These are phyloP conservation scores for Mucor velutinosus DNA, from an alignment of 371 early-diverging fungal genomes.

Conservation along the genomic window DNA sequence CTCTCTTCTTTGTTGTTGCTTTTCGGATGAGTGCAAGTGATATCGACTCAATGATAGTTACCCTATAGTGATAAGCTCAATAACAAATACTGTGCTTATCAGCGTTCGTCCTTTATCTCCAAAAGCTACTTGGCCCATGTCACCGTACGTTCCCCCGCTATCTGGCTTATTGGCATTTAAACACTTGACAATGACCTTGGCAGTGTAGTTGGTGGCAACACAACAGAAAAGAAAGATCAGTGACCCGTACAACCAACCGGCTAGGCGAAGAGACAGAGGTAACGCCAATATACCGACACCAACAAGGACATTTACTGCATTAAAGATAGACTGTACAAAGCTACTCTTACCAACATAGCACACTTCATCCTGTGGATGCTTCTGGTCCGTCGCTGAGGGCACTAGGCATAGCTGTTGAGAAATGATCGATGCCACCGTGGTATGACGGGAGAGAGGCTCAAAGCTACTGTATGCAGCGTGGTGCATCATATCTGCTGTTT, in stretches of 20 bases:
- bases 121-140: constrained; percentile 68
- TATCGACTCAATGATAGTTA: constrained; percentile 4
- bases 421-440: constrained; percentile 22
- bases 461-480: constrained; percentile 1
- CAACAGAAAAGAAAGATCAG: constrained; percentile 51
- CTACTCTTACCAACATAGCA: constrained; percentile 8
- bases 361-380: constrained; percentile 8
- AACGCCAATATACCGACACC: constrained; percentile 59
- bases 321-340: constrained; percentile 54
- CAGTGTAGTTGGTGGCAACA: constrained; percentile 56
- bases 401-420: constrained; percentile 10
- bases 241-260: constrained; percentile 60
- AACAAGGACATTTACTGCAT: constrained; percentile 63
- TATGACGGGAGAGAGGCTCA: constrained; percentile 23
- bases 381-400: not conserved
- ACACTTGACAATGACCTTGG: constrained; percentile 58
- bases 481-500: constrained; percentile 6
- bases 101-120: constrained; percentile 51
- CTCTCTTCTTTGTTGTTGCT: not conserved
- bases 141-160: constrained; percentile 53
- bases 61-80: constrained; percentile 65
- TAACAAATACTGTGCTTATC: constrained; percentile 53
- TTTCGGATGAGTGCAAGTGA: not conserved
- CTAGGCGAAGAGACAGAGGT: constrained; percentile 33
- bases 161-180: constrained; percentile 33